Evolutionary conservation across 352 stramenopile species (phyloP), one percentile per base, ranked within the genome.

Genomic region (Pythium scleroteichum): DNA sequence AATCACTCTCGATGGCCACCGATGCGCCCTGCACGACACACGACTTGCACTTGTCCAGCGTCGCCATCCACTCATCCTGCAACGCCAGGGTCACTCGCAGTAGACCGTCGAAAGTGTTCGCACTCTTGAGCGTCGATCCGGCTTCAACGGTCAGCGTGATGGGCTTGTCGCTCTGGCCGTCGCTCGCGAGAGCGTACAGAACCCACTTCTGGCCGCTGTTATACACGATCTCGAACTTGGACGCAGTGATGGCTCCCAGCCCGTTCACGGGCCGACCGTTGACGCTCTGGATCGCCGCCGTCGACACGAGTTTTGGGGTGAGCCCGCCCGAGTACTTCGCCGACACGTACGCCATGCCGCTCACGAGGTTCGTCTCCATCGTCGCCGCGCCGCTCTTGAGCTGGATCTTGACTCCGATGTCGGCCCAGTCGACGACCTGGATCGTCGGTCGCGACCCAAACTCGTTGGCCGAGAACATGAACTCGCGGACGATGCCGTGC

Each of bases 131-230:
- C 17, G 62, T 68, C 0, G 64, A 75, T 12, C 61, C 68, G 17
- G 68, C 73, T 22, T 85, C 75, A 26, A 73, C 57, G 16, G 26
- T 62, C 19, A 82, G 51, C 44, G 66, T 85, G 39, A 83, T 73
- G 9, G 72, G 47, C 49, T 83, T 76, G 6, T 81, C 71, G 23
- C 41, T 68, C 3, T 45, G 35, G 17, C 68, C 75, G 42, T 87
- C 75, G 14, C 58, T 68, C 17, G 69, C 73, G 6, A 87, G 68
- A 39, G 76, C 47, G 59, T 86, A 88, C 10, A 90, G 40, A 0
- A 87, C 68, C 80, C 80, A 90, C 51, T 76, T 82, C 50, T 83
- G 68, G 9, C 76, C 76, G 48, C 64, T 83, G 49, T 77, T 85
- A 60, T 78, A 79, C 52, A 71, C 44, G 41, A 90, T 60, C 46